Base-by-base conservation (phyloP, 2,329 filamentous ascomycete genomes). In the Dissoconium aciculare region DNA sequence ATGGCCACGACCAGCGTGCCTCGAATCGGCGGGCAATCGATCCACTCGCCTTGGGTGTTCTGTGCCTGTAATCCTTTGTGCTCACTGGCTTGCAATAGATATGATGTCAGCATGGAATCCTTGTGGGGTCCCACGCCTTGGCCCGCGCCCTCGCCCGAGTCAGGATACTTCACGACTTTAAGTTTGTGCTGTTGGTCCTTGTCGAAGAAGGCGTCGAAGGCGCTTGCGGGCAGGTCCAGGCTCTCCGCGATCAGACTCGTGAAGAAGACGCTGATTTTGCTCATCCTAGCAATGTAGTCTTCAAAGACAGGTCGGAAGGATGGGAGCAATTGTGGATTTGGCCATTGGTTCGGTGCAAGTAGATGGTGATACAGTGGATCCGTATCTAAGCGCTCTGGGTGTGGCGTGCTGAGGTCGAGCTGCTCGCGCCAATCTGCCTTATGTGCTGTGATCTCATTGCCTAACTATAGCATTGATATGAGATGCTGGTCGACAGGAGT, bases 151-250 rank as follows among this genome's bases (percentile, higher is more conserved):
- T 75, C 71, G 32, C 61, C 58, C 34, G 31, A 48, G 50, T 89
- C 82, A 0, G 83, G 83, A 50, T 89, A 91, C 59, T 80, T 82
- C 37, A 91, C 76, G 36, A 92, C 76, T 31, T 92, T 92, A 46
- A 91, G 66, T 62, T 91, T 91, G 60, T 91, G 81, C 58, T 89
- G 82, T 60, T 62, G 65, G 25, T 66, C 56, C 1, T 45, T 44
- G 51, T 85, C 80, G 56, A 87, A 87, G 62, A 85, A 91, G 45
- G 69, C 72, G 49, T 71, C 61, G 54, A 92, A 91, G 0, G 83
- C 80, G 30, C 66, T 57, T 0, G 64, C 39, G 0, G 77, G 71
- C 4, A 92, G 63, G 6, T 70, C 69, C 39, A 92, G 77, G n/a
- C 80, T 78, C 59, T 91, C 81, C 38, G 83, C 82, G 43, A 91